phyloP scores from a whole-genome alignment of 2,329 filamentous ascomycete genomes.

The Scytalidium lignicola region DNA sequence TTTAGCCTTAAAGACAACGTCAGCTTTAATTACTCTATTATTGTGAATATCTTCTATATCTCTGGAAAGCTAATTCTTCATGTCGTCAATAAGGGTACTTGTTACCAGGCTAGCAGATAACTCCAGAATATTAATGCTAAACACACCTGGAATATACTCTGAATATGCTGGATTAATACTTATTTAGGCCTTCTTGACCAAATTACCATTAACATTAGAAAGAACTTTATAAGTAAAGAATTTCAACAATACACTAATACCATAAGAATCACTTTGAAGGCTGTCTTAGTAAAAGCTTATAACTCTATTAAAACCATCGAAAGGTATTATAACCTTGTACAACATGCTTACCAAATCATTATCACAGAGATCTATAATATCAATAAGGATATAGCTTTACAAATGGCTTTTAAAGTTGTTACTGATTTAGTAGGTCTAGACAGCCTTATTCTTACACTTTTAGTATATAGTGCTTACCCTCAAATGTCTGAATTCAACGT shows the following conservation, averaged over 20 bases:
- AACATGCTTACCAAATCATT: constrained; percentile 1
- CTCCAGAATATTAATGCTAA: constrained; percentile 1
- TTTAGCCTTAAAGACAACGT: not conserved
- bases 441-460: constrained; percentile 4
- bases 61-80: not conserved
- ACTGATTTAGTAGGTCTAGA: constrained; percentile 6
- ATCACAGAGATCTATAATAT: constrained; percentile 1
- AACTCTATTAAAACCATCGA: constrained; percentile 2
- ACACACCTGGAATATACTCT: constrained; percentile 1
- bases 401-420: constrained; percentile 11
- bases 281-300: constrained; percentile 3
- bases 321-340: not conserved
- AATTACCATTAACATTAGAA: not conserved
- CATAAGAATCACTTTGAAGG: not conserved
- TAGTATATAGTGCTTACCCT: constrained; percentile 8
- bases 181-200: not conserved
- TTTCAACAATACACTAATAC: not conserved
- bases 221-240: not conserved
- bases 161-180: not conserved
- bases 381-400: constrained; percentile 2
- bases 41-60: constrained; percentile 9
- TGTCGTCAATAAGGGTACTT: constrained; percentile 1
- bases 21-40: constrained; percentile 3
- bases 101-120: constrained; percentile 1
- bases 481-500: not conserved